A percentile compares a stretch with the other conserved stretches of the same genome.
These are phyloP conservation scores for Helicostylum pulchrum DNA, from an alignment of 192 early-diverging fungal species.

Conservation along the genomic window DNA sequence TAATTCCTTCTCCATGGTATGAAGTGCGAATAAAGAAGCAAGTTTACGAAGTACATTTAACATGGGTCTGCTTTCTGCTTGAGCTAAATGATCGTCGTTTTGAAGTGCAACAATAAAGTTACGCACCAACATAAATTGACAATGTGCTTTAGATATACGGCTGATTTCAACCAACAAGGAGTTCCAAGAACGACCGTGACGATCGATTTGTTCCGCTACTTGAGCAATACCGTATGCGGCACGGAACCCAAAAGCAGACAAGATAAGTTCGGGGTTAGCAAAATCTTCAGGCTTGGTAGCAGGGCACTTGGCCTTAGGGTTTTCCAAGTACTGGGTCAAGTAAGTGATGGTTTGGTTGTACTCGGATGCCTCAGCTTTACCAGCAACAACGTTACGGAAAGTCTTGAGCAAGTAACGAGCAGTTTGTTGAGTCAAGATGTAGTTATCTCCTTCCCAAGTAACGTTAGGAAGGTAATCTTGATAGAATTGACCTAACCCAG, in stretches of 20 bases:
- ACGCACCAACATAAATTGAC: constrained; percentile 69
- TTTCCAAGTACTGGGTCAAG: constrained; percentile 48
- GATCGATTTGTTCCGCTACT: constrained; percentile 61
- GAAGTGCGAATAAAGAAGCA: constrained; percentile 53
- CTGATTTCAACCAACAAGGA: constrained; percentile 73
- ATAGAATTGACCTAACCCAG: constrained; percentile 65
- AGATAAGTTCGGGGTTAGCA: constrained; percentile 56
- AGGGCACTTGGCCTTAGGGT: constrained; percentile 59
- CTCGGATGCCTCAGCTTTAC: constrained; percentile 45
- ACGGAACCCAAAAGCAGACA: constrained; percentile 75
- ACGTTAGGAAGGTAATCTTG: constrained; percentile 70
- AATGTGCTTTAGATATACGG: constrained; percentile 72
- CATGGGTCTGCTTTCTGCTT: constrained; percentile 28
- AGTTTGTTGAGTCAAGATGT: constrained; percentile 83
- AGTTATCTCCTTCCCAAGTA: constrained; percentile 86
- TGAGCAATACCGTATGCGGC: constrained; percentile 61
- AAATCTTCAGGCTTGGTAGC: constrained; percentile 48
- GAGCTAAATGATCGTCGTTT: constrained; percentile 38
- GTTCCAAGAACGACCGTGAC: constrained; percentile 66
- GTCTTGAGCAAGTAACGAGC: constrained; percentile 74
- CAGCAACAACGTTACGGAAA: constrained; percentile 53
- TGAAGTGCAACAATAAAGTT: constrained; percentile 68
- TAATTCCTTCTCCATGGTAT: constrained; percentile 69
- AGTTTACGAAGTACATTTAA: constrained; percentile 36
- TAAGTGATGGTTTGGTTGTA: constrained; percentile 44